Percentiles rank a stretch among this genome's conserved stretches.
These are phyloP conservation scores for Gloeopeniophorella convolvens DNA, from an alignment of 768 basidiomycete species.

Conservation along the genomic window DNA sequence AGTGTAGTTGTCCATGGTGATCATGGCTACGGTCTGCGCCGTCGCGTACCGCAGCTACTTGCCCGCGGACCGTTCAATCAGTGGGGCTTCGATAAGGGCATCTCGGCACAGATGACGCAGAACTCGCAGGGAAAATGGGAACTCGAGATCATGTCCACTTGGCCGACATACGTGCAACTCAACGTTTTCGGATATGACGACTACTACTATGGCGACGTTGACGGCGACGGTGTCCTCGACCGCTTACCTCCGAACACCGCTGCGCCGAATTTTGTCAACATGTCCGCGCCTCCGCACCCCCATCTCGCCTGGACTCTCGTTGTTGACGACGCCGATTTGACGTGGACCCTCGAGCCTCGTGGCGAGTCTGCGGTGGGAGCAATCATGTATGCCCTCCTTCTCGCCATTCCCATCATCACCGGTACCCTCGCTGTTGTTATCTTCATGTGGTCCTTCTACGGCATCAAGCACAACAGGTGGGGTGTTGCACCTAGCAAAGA, in stretches of 20 bases:
- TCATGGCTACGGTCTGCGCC: slow-evolving; percentile 46
- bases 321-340: slow-evolving; percentile 70
- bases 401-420: slow-evolving; percentile 78
- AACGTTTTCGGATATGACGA: slow-evolving; percentile 90
- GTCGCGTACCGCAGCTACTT: slow-evolving; percentile 83
- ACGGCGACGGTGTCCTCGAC: slow-evolving; percentile 82
- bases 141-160: slow-evolving; percentile 80
- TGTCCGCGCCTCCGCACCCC: slow-evolving; percentile 84
- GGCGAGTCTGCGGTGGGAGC: slow-evolving; percentile 77
- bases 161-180: slow-evolving; percentile 87
- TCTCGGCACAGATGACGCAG: slow-evolving; percentile 61
- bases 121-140: slow-evolving; percentile 68
- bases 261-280: slow-evolving; percentile 84
- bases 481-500: slow-evolving; percentile 73
- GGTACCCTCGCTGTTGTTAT: slow-evolving; percentile 73
- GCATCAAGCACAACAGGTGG: slow-evolving; percentile 90
- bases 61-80: slow-evolving; percentile 86
- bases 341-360: slow-evolving; percentile 76
- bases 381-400: slow-evolving; percentile 81
- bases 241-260: slow-evolving; percentile 85
- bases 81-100: slow-evolving; percentile 88
- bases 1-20: slow-evolving; percentile 76
- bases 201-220: slow-evolving; percentile 88
- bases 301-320: slow-evolving; percentile 83
- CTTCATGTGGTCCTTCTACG: slow-evolving; percentile 97